Percentiles rank a stretch among this genome's conserved stretches.
phyloP scores from a whole-genome alignment of 2,329 filamentous ascomycete genomes.

The Fusarium redolens region DNA sequence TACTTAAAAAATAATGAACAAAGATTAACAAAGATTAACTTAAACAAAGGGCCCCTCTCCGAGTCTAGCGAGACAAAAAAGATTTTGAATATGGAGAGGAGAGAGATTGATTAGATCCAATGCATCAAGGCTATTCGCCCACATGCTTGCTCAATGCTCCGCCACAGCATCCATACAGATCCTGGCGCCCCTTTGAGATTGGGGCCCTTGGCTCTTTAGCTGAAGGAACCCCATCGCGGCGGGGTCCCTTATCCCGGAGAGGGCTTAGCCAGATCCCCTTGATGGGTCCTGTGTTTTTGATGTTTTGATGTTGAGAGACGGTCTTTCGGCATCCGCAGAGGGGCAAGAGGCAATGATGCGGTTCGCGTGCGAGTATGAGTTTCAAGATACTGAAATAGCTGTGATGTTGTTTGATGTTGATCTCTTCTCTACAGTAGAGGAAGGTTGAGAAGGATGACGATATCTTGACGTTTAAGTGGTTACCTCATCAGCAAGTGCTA shows the following conservation, averaged over 20 bases:
- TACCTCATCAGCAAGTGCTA: background rate
- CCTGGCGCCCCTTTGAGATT: slow-evolving; percentile 7
- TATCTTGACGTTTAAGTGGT: background rate
- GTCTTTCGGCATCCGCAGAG: slow-evolving; percentile 6
- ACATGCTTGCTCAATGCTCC: slow-evolving; percentile 23
- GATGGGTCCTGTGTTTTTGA: slow-evolving; percentile 11
- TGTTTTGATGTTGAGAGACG: slow-evolving; percentile 1
- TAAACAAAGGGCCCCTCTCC: background rate
- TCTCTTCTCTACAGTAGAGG: background rate
- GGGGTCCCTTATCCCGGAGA: background rate
- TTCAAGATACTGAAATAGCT: background rate
- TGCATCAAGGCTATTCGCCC: slow-evolving; percentile 24
- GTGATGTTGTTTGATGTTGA: slow-evolving; percentile 4
- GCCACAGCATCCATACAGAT: slow-evolving; percentile 6
- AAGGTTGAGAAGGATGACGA: background rate
- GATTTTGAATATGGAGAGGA: background rate
- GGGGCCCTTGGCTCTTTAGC: slow-evolving; percentile 2
- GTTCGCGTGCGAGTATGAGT: background rate
- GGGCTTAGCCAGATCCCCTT: slow-evolving; percentile 17
- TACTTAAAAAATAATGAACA: background rate
- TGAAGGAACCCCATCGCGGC: slow-evolving; percentile 5
- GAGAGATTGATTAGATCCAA: slow-evolving; percentile 41
- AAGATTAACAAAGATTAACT: background rate
- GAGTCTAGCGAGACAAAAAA: slow-evolving; percentile 11
- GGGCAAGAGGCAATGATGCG: slow-evolving; percentile 2